These are phyloP conservation scores for Psidium friedrichsthalianum DNA, from an alignment of 345 rosid genomes.

Conservation along the genomic window DNA sequence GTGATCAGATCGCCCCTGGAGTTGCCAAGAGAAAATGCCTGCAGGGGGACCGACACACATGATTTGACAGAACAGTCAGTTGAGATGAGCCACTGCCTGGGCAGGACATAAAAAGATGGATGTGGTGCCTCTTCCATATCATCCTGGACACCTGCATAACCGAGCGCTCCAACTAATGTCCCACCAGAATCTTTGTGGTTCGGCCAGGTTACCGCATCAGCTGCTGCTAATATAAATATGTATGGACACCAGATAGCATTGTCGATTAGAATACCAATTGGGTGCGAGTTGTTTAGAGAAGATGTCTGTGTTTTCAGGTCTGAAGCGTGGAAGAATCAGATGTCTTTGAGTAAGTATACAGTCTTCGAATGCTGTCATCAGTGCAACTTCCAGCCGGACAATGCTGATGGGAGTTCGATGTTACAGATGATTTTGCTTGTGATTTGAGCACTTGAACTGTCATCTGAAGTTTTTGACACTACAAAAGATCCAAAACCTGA, in stretches of 20 bases:
- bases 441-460: neutral
- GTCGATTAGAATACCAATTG: neutral
- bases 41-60: neutral
- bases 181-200: neutral
- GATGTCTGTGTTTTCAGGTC: neutral
- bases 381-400: neutral
- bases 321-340: neutral
- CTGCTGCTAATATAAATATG: neutral
- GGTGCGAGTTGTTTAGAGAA: neutral
- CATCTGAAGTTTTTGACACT: neutral
- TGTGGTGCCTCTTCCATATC: neutral
- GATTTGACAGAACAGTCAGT: neutral
- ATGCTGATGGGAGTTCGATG: neutral
- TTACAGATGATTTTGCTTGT: neutral
- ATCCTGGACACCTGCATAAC: neutral
- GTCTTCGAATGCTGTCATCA: neutral
- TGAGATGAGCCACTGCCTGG: neutral
- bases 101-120: neutral
- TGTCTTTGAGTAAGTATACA: neutral
- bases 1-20: neutral
- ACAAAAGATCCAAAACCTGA: neutral
- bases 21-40: neutral
- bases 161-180: neutral
- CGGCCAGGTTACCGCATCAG: neutral
- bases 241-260: neutral